A percentile compares a stretch with the other conserved stretches of the same genome.
phyloP scores from a whole-genome alignment of 2,329 filamentous ascomycete genomes.

The Trichoderma polysporum region DNA sequence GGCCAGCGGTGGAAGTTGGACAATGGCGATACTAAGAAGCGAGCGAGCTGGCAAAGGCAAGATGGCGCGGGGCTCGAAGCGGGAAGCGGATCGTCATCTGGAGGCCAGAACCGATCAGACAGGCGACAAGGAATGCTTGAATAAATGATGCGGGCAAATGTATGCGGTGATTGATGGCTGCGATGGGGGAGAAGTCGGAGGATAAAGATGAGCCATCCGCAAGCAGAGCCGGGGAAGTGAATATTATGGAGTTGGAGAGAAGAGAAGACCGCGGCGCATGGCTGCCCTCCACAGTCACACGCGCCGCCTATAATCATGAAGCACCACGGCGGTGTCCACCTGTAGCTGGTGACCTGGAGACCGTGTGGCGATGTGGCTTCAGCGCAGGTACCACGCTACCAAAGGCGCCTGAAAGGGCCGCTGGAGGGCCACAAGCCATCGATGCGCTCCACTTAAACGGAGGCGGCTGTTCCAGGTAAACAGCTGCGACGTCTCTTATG shows the following conservation, averaged over 20 bases:
- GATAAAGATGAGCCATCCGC: slow-evolving; percentile 1
- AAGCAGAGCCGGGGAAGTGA: slow-evolving; percentile 6
- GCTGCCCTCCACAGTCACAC: slow-evolving; percentile 18
- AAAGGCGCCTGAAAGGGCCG: not conserved
- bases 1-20: not conserved
- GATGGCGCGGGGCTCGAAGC: slow-evolving; percentile 29
- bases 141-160: slow-evolving; percentile 24
- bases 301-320: slow-evolving; percentile 8
- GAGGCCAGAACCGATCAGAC: slow-evolving; percentile 20
- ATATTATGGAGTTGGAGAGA: slow-evolving; percentile 14
- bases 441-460: not conserved
- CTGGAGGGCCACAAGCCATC: not conserved
- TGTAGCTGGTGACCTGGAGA: not conserved
- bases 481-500: not conserved
- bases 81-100: slow-evolving; percentile 29
- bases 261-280: slow-evolving; percentile 18
- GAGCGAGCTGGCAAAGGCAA: slow-evolving; percentile 22
- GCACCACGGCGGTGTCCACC: not conserved
- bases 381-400: slow-evolving; percentile 7
- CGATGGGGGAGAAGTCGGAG: not conserved
- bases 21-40: slow-evolving; percentile 20
- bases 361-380: slow-evolving; percentile 5
- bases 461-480: not conserved
- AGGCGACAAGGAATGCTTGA: slow-evolving; percentile 22
- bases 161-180: slow-evolving; percentile 19